A percentile compares a stretch with the other conserved stretches of the same genome.
Conservation (phyloP, 768 basidiomycete genomes). For the Gymnopilus dilepis region DNA sequence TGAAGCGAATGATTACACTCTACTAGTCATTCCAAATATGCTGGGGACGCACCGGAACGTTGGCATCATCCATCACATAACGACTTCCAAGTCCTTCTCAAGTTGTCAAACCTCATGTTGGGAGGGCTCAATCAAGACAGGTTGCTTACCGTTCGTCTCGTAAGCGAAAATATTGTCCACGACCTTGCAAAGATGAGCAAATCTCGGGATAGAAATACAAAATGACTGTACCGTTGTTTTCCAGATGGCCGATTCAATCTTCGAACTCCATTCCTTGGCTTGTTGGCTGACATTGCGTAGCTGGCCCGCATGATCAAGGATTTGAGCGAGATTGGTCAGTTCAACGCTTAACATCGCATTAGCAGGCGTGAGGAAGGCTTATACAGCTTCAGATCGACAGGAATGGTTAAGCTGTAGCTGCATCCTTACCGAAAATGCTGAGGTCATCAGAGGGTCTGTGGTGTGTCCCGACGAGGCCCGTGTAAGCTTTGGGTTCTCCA, state of each 20-base stretch:
- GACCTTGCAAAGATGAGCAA: constrained; percentile 42
- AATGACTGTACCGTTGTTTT: constrained; percentile 48
- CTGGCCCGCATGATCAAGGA: constrained; percentile 57
- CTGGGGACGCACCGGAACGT: constrained; percentile 63
- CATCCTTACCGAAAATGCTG: constrained; percentile 60
- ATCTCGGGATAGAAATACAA: neutral
- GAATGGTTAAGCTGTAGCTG: neutral
- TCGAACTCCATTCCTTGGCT: constrained; percentile 62
- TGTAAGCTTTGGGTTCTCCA: constrained; percentile 77
- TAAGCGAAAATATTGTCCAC: constrained; percentile 75
- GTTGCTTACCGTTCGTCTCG: constrained; percentile 68
- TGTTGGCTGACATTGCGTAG: constrained; percentile 55
- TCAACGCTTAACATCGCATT: constrained; percentile 87
- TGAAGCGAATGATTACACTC: constrained; percentile 29
- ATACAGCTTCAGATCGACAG: neutral
- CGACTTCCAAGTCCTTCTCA: constrained; percentile 63
- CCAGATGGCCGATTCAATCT: constrained; percentile 67
- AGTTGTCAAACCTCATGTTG: neutral
- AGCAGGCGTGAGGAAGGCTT: constrained; percentile 78
- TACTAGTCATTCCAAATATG: neutral
- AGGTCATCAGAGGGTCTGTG: constrained; percentile 81
- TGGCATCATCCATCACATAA: constrained; percentile 87
- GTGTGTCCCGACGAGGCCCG: constrained; percentile 77
- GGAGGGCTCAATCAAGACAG: neutral
- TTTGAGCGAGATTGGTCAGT: constrained; percentile 58